A percentile compares a stretch with the other conserved stretches of the same genome.
These are phyloP conservation scores for Mycosphaerella sp. DNA, from an alignment of 2,329 filamentous ascomycete species.

Conservation along the genomic window DNA sequence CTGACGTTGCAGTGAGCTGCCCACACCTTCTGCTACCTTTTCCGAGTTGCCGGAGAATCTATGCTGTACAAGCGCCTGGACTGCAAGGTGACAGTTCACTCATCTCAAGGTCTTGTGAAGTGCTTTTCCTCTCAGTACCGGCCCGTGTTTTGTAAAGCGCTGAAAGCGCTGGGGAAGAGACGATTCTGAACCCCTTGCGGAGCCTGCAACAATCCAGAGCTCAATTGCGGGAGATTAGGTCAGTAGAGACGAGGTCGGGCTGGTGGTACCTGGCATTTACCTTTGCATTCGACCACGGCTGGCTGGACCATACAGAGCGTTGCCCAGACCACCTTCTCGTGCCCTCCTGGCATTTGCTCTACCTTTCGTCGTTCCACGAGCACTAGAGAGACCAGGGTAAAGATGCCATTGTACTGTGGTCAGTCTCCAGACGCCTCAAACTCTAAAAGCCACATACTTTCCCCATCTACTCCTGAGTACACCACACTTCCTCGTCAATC, in stretches of 20 bases:
- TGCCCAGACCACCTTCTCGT: conserved; percentile 24
- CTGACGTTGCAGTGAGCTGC: conserved; percentile 22
- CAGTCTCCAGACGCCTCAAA: conserved; percentile 24
- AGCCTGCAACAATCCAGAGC: conserved; percentile 28
- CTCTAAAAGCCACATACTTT: conserved; percentile 28
- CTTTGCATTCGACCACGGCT: conserved; percentile 22
- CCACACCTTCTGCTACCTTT: conserved; percentile 19
- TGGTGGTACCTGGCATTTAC: conserved; percentile 31
- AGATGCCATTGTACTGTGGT: conserved; percentile 30
- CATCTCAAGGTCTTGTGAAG: conserved; percentile 11
- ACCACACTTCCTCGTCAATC: conserved; percentile 17
- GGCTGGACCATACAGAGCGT: conserved; percentile 24
- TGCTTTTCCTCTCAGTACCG: conserved; percentile 19
- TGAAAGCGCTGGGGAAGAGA: background rate
- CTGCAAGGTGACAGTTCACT: conserved; percentile 23
- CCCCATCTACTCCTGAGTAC: conserved; percentile 12
- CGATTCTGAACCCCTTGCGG: conserved; percentile 24
- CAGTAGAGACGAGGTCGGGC: conserved; percentile 18
- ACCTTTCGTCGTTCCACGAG: conserved; percentile 22
- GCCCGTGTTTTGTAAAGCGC: too few relatives aligned
- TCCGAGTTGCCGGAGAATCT: conserved; percentile 22
- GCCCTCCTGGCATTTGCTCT: conserved; percentile 27
- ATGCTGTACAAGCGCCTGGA: conserved; percentile 22
- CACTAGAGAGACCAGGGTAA: conserved; percentile 19
- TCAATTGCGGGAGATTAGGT: conserved; percentile 25